Conservation (phyloP, 2,329 filamentous ascomycete genomes). For the Aureobasidium sp. region DNA sequence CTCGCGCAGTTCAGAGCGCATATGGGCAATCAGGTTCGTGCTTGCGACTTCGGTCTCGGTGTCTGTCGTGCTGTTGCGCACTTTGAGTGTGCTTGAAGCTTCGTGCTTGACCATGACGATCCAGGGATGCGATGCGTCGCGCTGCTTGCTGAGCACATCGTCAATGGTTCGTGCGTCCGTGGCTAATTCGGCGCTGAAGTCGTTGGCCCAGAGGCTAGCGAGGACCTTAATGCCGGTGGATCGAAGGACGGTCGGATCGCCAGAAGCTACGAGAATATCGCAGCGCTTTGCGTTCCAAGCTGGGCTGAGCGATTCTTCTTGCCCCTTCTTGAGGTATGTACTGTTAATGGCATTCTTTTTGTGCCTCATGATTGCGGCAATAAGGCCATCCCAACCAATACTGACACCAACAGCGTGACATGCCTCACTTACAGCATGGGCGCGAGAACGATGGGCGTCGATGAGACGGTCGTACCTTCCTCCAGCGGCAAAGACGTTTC, state of each 20-base stretch:
- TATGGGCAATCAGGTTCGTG: constrained; percentile 66
- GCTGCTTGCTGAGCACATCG: constrained; percentile 66
- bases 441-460: constrained; percentile 65
- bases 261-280: constrained; percentile 83
- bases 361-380: constrained; percentile 23
- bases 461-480: constrained; percentile 89
- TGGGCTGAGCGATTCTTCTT: constrained; percentile 44
- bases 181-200: constrained; percentile 82
- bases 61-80: constrained; percentile 56
- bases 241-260: constrained; percentile 67
- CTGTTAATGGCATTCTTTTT: constrained; percentile 38
- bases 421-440: constrained; percentile 18
- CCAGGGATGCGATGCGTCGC: constrained; percentile 74
- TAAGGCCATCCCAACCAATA: constrained; percentile 73
- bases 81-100: constrained; percentile 42
- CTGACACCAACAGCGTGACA: constrained; percentile 88
- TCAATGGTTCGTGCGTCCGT: constrained; percentile 58
- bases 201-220: constrained; percentile 69
- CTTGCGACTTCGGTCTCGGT: constrained; percentile 64
- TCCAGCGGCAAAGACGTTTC: constrained; percentile 83
- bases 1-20: constrained; percentile 74
- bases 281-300: constrained; percentile 36
- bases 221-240: constrained; percentile 70
- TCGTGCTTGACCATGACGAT: constrained; percentile 80
- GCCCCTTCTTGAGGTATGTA: constrained; percentile 58